Evolutionary conservation across 2,329 filamentous ascomycete genomes (phyloP).

Genomic region (Chrysosporium keratinophilum): DNA sequence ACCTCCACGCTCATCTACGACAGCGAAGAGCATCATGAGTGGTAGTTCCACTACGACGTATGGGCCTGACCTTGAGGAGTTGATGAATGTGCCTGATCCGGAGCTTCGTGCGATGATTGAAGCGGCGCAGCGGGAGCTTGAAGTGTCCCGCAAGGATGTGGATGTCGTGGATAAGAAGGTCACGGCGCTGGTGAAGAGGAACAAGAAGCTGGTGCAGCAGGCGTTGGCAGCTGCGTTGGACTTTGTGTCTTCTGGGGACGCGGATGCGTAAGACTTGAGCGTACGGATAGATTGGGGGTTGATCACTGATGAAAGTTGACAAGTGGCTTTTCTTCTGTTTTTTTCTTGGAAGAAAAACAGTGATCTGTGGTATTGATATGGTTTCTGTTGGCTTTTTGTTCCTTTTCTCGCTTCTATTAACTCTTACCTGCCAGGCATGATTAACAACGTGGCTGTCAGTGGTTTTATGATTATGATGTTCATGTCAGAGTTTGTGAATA

Average conservation of each 20-base stretch:
- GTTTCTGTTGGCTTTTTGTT: not conserved
- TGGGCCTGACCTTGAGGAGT: conserved; percentile 30
- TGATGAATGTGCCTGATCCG: conserved; percentile 35
- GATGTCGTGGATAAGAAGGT: conserved; percentile 39
- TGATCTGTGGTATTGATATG: not conserved
- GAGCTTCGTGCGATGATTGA: conserved; percentile 32
- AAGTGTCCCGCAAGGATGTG: conserved; percentile 60
- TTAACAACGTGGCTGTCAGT: too few species aligned
- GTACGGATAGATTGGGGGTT: conserved; percentile 1
- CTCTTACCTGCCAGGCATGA: too few species aligned
- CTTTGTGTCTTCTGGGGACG: conserved; percentile 9
- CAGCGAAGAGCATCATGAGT: conserved; percentile 30
- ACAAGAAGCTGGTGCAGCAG: conserved; percentile 36
- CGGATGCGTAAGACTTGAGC: not conserved
- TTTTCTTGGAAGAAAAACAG: not conserved
- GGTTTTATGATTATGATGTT: too few species aligned
- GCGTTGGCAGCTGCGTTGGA: conserved; percentile 26
- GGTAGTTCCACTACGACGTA: conserved; percentile 19
- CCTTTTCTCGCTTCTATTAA: not conserved
- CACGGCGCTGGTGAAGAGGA: conserved; percentile 32
- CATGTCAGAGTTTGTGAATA: too few species aligned
- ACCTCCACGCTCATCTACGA: conserved; percentile 18
- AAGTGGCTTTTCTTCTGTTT: too few species aligned
- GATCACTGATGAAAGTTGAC: too few species aligned
- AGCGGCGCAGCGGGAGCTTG: conserved; percentile 53